Base-by-base conservation (phyloP, 495 filamentous ascomycete genomes). In the Talaromyces stipitatus region DNA sequence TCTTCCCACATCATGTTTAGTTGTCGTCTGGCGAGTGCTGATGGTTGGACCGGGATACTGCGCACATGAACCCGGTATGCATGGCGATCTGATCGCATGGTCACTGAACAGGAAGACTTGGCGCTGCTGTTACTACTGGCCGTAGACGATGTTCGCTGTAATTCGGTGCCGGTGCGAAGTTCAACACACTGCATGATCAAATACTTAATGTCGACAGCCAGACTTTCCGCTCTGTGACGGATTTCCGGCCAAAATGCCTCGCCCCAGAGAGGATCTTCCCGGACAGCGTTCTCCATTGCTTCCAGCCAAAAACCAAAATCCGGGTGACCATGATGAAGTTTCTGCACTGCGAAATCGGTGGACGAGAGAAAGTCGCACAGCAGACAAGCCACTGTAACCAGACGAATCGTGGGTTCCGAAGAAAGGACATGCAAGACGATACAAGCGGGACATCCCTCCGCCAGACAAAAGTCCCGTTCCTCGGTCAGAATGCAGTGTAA, bases 341-440 rank as follows among this genome's bases (percentile, higher is more conserved):
- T 65, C n/a, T 46, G 53, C 14, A 57, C 58, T 41, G 59, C 46
- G 43, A 66, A 26, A 38, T 65, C 64, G 24, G 62, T 54, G 6
- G 62, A 62, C 5, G 64, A 62, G 46, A 73, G 63, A 18, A 74
- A 65, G 50, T 74, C 76, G 7, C 77, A 77, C 20, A 84, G 69
- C 56, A 78, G 73, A 54, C 72, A 77, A 18, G 82, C 80, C 28
- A 82, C 77, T 22, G 82, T 75, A 2, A 81, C 73, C 32, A 85
- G 73, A 6, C 82, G 79, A 57, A 85, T 80, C 8, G 77, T 80
- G 11, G 81, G 81, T 59, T 85, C 82, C 32, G 79, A 81, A 64
- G 78, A 69, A 8, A 85, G 62, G 51, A 78, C 73, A 55, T 82
- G 73, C 32, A 72, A 68, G 3, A 81, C 78, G 50, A 81, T 72